Conservation (phyloP, 2,329 filamentous ascomycete species). For the Aspergillus texensis region DNA sequence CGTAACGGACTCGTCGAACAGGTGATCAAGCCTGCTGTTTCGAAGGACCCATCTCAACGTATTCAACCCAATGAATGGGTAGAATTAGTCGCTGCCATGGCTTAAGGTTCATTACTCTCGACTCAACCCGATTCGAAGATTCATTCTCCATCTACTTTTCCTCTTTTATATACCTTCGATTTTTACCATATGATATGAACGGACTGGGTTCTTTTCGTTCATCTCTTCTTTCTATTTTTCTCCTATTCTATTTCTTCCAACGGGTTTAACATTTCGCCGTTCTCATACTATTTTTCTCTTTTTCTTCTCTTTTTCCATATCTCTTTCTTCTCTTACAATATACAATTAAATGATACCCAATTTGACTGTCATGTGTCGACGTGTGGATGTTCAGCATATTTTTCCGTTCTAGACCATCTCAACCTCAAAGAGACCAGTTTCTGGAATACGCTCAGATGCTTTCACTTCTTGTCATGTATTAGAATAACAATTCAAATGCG, state of each 20-base stretch:
- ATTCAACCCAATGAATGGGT: slow-evolving; percentile 38
- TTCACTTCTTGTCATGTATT: background rate
- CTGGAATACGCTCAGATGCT: too few species aligned
- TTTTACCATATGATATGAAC: background rate
- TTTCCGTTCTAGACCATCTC: slow-evolving; percentile 4
- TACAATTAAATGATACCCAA: background rate
- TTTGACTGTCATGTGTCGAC: background rate
- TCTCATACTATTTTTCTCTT: background rate
- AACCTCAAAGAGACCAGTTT: background rate
- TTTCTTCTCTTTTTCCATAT: background rate
- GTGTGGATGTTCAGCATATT: background rate
- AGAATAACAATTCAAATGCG: background rate
- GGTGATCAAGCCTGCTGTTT: slow-evolving; percentile 41
- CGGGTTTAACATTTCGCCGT: background rate
- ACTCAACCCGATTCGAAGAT: background rate
- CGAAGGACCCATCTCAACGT: slow-evolving; percentile 40
- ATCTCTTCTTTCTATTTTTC: background rate
- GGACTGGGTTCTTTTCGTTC: background rate
- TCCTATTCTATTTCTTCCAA: background rate
- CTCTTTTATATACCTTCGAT: background rate
- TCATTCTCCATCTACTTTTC: background rate
- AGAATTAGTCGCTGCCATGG: slow-evolving; percentile 19
- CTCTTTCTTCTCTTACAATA: background rate
- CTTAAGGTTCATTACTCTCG: background rate
- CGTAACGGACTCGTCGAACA: slow-evolving; percentile 45